Percentiles rank a stretch among this genome's conserved stretches.
phyloP scores from a whole-genome alignment of 2,329 filamentous ascomycete genomes.

The Pyrenophora graminea region DNA sequence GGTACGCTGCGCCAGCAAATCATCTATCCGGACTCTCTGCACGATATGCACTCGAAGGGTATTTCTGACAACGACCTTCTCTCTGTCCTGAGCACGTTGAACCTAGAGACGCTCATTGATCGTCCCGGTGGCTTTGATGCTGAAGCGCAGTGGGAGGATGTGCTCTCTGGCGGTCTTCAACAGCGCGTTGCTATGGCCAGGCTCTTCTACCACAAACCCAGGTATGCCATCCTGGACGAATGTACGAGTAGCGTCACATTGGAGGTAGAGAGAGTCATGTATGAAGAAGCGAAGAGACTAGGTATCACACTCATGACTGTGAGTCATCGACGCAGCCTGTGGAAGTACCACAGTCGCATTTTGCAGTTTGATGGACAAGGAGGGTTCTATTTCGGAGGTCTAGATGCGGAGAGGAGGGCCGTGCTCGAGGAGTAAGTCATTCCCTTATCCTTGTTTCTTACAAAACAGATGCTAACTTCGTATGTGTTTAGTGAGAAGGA shows the following conservation, averaged over 20 bases:
- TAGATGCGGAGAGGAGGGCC: constrained; percentile 86
- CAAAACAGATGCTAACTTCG: constrained; percentile 3
- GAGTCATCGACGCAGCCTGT: constrained; percentile 84
- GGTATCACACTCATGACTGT: constrained; percentile 98
- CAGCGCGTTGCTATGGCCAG: constrained; percentile 96
- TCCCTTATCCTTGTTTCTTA: neutral
- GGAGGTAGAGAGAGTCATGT: constrained; percentile 94
- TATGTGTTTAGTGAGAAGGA: constrained; percentile 72
- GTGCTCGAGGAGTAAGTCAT: constrained; percentile 76
- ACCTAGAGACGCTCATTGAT: constrained; percentile 80
- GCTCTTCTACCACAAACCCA: constrained; percentile 88
- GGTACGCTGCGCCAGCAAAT: constrained; percentile 95
- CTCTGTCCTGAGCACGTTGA: constrained; percentile 75
- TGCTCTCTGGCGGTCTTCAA: constrained; percentile 88
- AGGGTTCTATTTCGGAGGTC: constrained; percentile 81
- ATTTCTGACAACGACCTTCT: constrained; percentile 81
- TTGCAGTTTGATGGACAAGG: constrained; percentile 97
- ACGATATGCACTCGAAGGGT: constrained; percentile 83
- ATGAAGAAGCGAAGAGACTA: constrained; percentile 88
- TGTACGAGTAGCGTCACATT: constrained; percentile 95
- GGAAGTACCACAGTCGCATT: constrained; percentile 95
- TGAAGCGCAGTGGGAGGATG: constrained; percentile 95
- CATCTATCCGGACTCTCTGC: constrained; percentile 88
- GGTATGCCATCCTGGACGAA: constrained; percentile 95
- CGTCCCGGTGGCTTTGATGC: constrained; percentile 86